Evolutionary conservation across 257 asterid species (phyloP), one percentile per base, ranked within the genome.

Genomic region (Buddleja alternifolia): DNA sequence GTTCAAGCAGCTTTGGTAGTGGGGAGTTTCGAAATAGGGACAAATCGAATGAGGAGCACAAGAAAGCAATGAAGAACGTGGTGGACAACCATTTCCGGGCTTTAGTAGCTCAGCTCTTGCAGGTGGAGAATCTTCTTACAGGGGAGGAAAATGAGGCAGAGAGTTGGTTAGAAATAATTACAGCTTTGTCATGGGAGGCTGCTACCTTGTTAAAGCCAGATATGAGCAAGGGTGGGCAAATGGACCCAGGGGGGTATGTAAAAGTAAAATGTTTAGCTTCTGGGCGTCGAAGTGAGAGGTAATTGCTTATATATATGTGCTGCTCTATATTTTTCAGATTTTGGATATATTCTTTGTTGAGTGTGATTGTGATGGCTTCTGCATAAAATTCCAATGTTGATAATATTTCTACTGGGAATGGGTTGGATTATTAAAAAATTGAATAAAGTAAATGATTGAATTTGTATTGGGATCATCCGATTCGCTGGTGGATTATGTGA

Each of bases 231-330:
- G 89, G 99, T 60, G 97, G 95, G 56, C 96, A 93, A 80, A 93
- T 90, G 97, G 97, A 93, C 79, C 99, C 97, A 0, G 96, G 94
- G 72, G 90, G 94, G 10, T 93, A 93, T 65, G 97, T 90, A 61
- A 93, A 93, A 81, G 95, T 93, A 19, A 90, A 93, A 79, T 90
- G 99, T 77, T 75, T 90, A 59, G 96, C 97, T 50, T 85, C 96
- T 41, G 99, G 99, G 52, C 84, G 60, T 74, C 95, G 95, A 36
- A 85, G 89, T 50, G 95, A 93, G 72, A 88, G 99, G 99, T 93
- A 84, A 77, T 52, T 59, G 42, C 75, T 77, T 61, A 8, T 37
- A 29, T 73, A 52, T 39, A 11, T 61, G 32, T 29, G 56, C 37
- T 68, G 53, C 63, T 67, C 51, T 75, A 23, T 52, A 15, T 32